Evolutionary conservation across 164 flowering plant genomes (phyloP).

Genomic region (Stephania cephalantha): DNA sequence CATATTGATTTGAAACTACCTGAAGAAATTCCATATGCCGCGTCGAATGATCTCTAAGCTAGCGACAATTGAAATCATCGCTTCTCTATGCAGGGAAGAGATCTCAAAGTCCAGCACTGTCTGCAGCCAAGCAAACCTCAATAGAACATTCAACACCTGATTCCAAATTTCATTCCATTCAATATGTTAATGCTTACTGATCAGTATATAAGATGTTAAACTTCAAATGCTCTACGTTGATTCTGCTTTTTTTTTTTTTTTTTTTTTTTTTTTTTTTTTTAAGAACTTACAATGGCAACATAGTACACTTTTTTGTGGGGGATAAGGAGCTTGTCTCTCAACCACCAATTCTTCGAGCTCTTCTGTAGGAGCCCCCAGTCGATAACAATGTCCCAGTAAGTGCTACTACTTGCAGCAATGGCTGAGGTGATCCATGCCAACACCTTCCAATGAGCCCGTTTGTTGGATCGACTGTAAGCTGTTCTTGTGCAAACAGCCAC

Average conservation of each 20-base stretch:
- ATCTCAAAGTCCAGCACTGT: conserved; percentile 34
- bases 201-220: background rate
- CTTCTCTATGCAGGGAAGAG: conserved; percentile 31
- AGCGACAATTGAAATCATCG: conserved; percentile 40
- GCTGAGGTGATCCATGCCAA: conserved; percentile 48
- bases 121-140: conserved; percentile 73
- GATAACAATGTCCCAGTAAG: conserved; percentile 64
- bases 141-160: conserved; percentile 49
- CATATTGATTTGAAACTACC: conserved; percentile 27
- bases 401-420: conserved; percentile 40
- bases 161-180: background rate
- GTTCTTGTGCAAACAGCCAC: conserved; percentile 61
- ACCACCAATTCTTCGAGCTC: conserved; percentile 46
- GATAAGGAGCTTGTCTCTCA: conserved; percentile 59
- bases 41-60: conserved; percentile 70
- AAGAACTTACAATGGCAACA: conserved; percentile 45
- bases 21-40: conserved; percentile 80
- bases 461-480: conserved; percentile 32
- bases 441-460: conserved; percentile 32
- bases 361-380: conserved; percentile 76
- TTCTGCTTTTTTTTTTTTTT: background rate
- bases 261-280: background rate
- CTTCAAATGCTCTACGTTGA: background rate
- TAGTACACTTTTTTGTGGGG: conserved; percentile 51
- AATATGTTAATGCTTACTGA: too few relatives aligned